Evolutionary conservation across 2,329 filamentous ascomycete species (phyloP), one percentile per base, ranked within the genome.

Genomic region (Ascochyta fabae): DNA sequence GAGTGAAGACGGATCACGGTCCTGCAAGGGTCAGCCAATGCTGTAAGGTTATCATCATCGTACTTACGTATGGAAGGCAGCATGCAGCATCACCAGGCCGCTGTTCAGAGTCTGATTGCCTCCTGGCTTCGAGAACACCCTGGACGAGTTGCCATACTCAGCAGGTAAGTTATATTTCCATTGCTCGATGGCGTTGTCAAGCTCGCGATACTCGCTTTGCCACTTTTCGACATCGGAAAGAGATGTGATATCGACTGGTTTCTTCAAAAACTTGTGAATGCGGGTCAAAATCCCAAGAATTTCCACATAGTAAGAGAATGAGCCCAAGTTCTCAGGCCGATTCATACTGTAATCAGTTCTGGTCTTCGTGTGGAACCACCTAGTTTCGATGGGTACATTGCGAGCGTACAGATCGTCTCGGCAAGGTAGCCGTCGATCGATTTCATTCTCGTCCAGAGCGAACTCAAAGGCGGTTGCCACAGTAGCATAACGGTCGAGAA

Each of bases 391-490:
- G 29, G 88, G 86, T 61, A 91, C 86, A 63, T 96, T 96, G 63
- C 89, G 90, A 49, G 89, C 84, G 83, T 92, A 96, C 4, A 93
- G 80, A 64, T 96, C 91, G 64, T 96, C 92, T 38, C 91, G 88
- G 68, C 93, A 97, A 1, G 93, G 93, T 7, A 97, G 79, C 45
- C 86, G 90, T 23, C 93, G 86, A 70, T 96, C 92, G 40, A 96
- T 94, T 68, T 96, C 92, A 69, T 89, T 91, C 68, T 96, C 92
- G 63, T 94, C 88, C 16, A 97, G 78, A 0, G 91, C 91, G 71
- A 96, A 96, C 65, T 96, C 92, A 65, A 96, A 96, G 0, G 93
- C 92, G 0, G 93, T 96, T 0, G 92, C 89, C 52, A 96, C 88
- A 0, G 92, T 96, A 0, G 92, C 92, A 70, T 96, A 96, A 45